Evolutionary conservation across 2,329 filamentous ascomycete species (phyloP).

Genomic region (Pseudofabraea citricarpa): DNA sequence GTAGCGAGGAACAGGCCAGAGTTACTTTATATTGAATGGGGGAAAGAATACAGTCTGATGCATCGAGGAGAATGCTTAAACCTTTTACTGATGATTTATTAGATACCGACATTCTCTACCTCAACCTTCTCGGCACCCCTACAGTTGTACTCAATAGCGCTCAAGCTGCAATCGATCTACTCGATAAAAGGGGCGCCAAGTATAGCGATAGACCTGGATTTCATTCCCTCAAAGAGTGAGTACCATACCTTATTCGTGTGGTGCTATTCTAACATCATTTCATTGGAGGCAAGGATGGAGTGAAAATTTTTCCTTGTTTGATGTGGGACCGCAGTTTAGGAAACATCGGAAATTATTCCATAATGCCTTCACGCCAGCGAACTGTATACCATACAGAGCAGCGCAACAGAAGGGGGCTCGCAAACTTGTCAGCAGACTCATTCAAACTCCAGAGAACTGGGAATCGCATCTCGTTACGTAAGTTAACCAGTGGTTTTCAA

Average conservation of each 20-base stretch:
- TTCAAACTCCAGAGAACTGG: slow-evolving; percentile 28
- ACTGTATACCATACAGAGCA: slow-evolving; percentile 22
- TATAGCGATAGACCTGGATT: slow-evolving; percentile 41
- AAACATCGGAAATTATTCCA: slow-evolving; percentile 39
- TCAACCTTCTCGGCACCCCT: slow-evolving; percentile 21
- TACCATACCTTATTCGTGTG: neutral
- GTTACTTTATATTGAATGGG: neutral
- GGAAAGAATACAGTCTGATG: neutral
- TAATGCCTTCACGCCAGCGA: slow-evolving; percentile 33
- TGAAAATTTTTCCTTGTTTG: slow-evolving; percentile 37
- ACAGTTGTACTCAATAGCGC: slow-evolving; percentile 40
- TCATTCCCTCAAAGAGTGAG: slow-evolving; percentile 15
- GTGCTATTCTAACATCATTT: slow-evolving; percentile 21
- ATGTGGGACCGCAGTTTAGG: slow-evolving; percentile 32
- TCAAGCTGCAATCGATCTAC: slow-evolving; percentile 34
- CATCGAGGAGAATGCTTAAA: neutral
- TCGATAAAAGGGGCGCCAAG: slow-evolving; percentile 39
- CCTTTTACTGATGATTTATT: neutral
- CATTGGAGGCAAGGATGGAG: slow-evolving; percentile 30
- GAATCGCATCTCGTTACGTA: slow-evolving; percentile 23
- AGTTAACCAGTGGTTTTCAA: neutral
- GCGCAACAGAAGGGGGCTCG: slow-evolving; percentile 25
- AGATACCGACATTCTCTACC: slow-evolving; percentile 12
- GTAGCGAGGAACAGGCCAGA: neutral
- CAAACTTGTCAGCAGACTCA: slow-evolving; percentile 25